Conservation (phyloP, 148 eudicot species). For the Persicaria maculosa region DNA sequence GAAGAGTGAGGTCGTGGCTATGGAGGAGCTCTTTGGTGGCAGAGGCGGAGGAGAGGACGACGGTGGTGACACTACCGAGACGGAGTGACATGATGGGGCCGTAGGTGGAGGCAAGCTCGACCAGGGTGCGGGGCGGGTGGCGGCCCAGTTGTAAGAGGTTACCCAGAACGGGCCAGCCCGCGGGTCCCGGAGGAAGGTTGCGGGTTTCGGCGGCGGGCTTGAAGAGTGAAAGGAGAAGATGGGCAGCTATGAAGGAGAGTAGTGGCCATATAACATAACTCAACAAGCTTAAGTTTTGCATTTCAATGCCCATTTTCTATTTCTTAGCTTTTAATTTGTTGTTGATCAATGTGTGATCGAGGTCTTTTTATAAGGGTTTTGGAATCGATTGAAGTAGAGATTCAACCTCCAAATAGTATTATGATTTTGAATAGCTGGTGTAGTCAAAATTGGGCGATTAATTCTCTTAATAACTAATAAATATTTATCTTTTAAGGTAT, state of each 20-base stretch:
- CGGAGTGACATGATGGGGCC: constrained; percentile 4
- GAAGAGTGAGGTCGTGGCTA: neutral
- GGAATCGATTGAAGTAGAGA: neutral
- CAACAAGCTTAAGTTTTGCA: neutral
- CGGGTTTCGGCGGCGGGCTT: neutral
- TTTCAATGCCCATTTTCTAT: neutral
- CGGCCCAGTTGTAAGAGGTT: neutral
- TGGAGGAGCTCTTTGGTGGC: constrained; percentile 1
- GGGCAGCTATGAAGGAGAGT: neutral
- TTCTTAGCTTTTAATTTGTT: neutral
- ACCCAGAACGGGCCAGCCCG: neutral
- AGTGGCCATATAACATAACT: neutral
- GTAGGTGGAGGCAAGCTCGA: neutral
- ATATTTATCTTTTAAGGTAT: too few species aligned
- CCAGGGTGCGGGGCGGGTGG: neutral
- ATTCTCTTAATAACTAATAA: too few species aligned
- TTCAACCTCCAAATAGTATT: too few species aligned
- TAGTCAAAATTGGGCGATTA: too few species aligned
- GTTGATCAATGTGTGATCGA: too few species aligned
- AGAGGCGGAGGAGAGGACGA: neutral
- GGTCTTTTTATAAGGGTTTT: neutral
- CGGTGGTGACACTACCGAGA: neutral
- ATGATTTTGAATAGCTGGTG: too few species aligned
- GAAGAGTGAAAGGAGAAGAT: neutral
- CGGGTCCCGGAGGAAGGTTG: neutral